A percentile compares a stretch with the other conserved stretches of the same genome.
Conservation (phyloP, 1,284 basidiomycete genomes). For the Vanrija sp. region DNA sequence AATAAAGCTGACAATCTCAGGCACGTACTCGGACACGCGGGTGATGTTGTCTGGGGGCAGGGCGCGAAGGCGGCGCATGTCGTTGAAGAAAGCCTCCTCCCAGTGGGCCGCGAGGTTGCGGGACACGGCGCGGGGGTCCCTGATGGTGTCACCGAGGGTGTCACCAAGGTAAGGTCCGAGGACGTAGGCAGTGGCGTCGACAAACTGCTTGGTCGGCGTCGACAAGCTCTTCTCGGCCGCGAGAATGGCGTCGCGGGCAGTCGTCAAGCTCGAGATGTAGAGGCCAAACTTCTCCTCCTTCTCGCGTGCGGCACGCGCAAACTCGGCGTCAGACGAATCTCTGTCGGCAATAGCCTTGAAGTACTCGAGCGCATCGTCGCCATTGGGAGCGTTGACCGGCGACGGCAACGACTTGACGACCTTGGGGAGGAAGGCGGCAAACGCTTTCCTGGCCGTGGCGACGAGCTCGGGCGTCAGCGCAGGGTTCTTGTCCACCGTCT, state of each 20-base stretch:
- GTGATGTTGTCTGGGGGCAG: constrained; percentile 87
- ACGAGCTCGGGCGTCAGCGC: constrained; percentile 38
- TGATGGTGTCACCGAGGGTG: constrained; percentile 75
- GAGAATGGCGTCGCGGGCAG: constrained; percentile 45
- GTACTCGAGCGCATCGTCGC: constrained; percentile 58
- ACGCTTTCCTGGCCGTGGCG: constrained; percentile 35
- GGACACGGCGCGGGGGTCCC: constrained; percentile 76
- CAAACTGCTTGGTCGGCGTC: constrained; percentile 57
- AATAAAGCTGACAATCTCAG: constrained; percentile 88
- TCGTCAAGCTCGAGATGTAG: constrained; percentile 70
- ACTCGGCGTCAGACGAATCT: constrained; percentile 51
- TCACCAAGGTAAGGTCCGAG: constrained; percentile 70
- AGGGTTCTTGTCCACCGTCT: constrained; percentile 37
- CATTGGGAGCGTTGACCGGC: constrained; percentile 57
- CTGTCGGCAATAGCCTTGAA: constrained; percentile 51
- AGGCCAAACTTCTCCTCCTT: constrained; percentile 88
- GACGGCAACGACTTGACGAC: constrained; percentile 59
- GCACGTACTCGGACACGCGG: constrained; percentile 94
- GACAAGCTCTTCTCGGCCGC: constrained; percentile 36
- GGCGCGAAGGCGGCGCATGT: constrained; percentile 85
- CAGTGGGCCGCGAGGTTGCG: constrained; percentile 80
- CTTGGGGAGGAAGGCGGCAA: constrained; percentile 58
- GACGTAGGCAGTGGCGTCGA: constrained; percentile 71
- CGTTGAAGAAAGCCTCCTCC: constrained; percentile 86
- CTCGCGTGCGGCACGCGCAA: constrained; percentile 66